Base-by-base conservation (phyloP, 75 land plant genomes). In the Azolla pinnata region DNA sequence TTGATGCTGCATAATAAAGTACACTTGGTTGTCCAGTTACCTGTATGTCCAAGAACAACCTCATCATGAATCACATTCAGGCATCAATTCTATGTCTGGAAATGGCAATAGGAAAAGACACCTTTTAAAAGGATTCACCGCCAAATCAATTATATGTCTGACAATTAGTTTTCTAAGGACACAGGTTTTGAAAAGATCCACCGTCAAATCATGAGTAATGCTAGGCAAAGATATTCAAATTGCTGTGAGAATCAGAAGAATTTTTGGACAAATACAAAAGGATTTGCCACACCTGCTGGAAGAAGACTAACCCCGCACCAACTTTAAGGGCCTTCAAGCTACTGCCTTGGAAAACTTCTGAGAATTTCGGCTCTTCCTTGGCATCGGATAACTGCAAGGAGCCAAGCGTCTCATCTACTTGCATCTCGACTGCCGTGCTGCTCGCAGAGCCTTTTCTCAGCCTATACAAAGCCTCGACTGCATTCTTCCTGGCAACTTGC, bases 21-120 rank as follows among this genome's bases (percentile, higher is more conserved):
- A 95, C 97, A 77, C 91, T 86, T 9, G 99, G 99, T 63, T 95
- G 99, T 3, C 99, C 99, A 16, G 99, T 95, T 61, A 95, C 81
- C 88, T 89, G 74, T n/a, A n/a, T n/a, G n/a, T n/a, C n/a, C n/a
- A n/a, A n/a, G n/a, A n/a, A n/a, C n/a, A n/a, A n/a, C n/a, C n/a
- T n/a, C n/a, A n/a, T n/a, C n/a, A n/a, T n/a, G n/a, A n/a, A n/a
- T n/a, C n/a, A n/a, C n/a, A n/a, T n/a, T n/a, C n/a, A n/a, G n/a
- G n/a, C n/a, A n/a, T n/a, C n/a, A n/a, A n/a, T n/a, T n/a, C n/a
- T n/a, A n/a, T n/a, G n/a, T n/a, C n/a, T n/a, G n/a, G n/a, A n/a
- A n/a, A n/a, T n/a, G n/a, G n/a, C n/a, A n/a, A n/a, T n/a, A n/a
- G n/a, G n/a, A n/a, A n/a, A n/a, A n/a, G n/a, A n/a, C n/a, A n/a